Evolutionary conservation across 345 rosid genomes (phyloP).

Genomic region (Moringa oleifera): DNA sequence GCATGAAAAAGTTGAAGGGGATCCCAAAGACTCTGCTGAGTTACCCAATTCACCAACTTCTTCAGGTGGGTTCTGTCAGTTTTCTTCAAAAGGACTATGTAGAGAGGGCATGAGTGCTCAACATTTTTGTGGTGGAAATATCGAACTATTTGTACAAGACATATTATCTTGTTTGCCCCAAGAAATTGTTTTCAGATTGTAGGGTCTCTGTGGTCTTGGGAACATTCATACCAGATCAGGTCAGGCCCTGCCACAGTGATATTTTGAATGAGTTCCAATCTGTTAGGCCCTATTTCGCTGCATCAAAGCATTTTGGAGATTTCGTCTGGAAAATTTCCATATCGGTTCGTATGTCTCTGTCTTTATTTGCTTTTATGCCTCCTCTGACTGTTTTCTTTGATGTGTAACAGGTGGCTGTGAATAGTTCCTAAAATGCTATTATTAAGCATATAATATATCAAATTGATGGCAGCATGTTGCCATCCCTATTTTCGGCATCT

Average conservation of each 20-base stretch:
- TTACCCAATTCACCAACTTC: constrained; percentile 94
- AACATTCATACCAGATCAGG: constrained; percentile 59
- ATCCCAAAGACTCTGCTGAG: constrained; percentile 53
- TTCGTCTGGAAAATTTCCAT: constrained; percentile 50
- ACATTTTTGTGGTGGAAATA: constrained; percentile 55
- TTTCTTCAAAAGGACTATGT: constrained; percentile 84
- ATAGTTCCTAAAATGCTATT: constrained; percentile 28
- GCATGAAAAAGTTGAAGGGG: constrained; percentile 50
- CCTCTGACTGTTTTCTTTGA: constrained; percentile 55
- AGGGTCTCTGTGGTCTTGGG: constrained; percentile 70
- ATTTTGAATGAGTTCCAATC: constrained; percentile 59
- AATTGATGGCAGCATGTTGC: constrained; percentile 13
- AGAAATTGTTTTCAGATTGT: constrained; percentile 60
- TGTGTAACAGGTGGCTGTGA: constrained; percentile 62
- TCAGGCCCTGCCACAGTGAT: constrained; percentile 59
- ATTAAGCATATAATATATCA: constrained; percentile 17
- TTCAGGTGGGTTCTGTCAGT: constrained; percentile 99
- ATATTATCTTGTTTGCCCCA: constrained; percentile 55
- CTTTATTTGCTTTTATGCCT: constrained; percentile 54
- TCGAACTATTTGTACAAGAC: constrained; percentile 41
- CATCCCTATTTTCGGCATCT: constrained; percentile 9
- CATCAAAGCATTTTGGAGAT: constrained; percentile 61
- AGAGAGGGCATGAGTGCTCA: constrained; percentile 61
- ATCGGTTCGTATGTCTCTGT: constrained; percentile 96
- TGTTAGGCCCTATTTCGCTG: constrained; percentile 55